phyloP scores from a whole-genome alignment of 441 rosid species.

The Arabidopsis hybrid region DNA sequence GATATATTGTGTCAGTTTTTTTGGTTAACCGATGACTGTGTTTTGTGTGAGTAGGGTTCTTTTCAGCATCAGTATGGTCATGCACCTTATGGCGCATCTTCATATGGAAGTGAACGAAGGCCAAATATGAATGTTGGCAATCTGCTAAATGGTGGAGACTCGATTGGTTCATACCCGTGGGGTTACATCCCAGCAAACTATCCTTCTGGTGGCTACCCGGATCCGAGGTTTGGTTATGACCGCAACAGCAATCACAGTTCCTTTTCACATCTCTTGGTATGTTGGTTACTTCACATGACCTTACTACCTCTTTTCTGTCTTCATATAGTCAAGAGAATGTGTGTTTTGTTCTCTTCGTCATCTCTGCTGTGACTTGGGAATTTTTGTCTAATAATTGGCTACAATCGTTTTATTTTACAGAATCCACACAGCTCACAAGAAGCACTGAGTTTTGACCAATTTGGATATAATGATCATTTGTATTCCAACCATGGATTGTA shows the following conservation, averaged over 20 bases:
- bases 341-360: conserved; percentile 5
- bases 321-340: conserved; percentile 4
- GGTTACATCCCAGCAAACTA: conserved; percentile 48
- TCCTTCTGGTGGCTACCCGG: conserved; percentile 50
- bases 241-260: conserved; percentile 53
- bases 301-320: conserved; percentile 7
- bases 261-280: conserved; percentile 55
- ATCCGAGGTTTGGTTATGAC: conserved; percentile 55
- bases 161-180: conserved; percentile 51
- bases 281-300: conserved; percentile 17
- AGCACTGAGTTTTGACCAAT: conserved; percentile 47
- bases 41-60: conserved; percentile 60
- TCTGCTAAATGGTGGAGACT: conserved; percentile 48
- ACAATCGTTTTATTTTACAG: conserved; percentile 35
- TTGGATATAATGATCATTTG: conserved; percentile 55
- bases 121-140: conserved; percentile 32
- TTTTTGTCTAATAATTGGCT: background rate
- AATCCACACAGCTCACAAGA: conserved; percentile 56
- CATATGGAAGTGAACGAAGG: conserved; percentile 43
- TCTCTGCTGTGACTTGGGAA: background rate
- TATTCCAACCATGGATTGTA: conserved; percentile 58
- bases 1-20: background rate
- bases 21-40: conserved; percentile 42
- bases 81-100: conserved; percentile 54
- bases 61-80: conserved; percentile 49